A percentile compares a stretch with the other conserved stretches of the same genome.
These are phyloP conservation scores for Fusarium mundagurra DNA, from an alignment of 2,329 filamentous ascomycete genomes.

Conservation along the genomic window DNA sequence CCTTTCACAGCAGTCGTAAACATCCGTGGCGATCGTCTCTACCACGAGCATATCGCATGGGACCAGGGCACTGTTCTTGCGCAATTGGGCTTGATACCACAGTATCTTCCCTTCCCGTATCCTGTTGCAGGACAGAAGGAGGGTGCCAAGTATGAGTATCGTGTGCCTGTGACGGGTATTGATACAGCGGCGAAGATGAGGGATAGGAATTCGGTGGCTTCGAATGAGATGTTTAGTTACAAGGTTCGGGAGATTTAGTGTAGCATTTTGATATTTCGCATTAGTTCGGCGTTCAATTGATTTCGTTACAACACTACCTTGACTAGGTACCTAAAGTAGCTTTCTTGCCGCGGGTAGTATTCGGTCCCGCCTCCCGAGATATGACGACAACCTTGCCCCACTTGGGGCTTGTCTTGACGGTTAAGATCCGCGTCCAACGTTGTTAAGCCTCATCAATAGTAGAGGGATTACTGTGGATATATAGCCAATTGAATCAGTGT, in stretches of 20 bases:
- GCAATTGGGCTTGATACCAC: slow-evolving; percentile 64
- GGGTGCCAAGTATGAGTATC: slow-evolving; percentile 42
- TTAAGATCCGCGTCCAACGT: background rate
- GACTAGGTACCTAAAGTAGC: background rate
- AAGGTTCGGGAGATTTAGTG: slow-evolving; percentile 29
- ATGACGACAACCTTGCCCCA: background rate
- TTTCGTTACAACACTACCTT: background rate
- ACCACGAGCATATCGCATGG: slow-evolving; percentile 75
- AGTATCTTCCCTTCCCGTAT: slow-evolving; percentile 73
- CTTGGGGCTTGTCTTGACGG: too few species aligned
- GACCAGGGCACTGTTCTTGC: slow-evolving; percentile 72
- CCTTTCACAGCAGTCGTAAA: slow-evolving; percentile 72
- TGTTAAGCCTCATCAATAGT: background rate
- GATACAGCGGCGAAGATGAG: slow-evolving; percentile 48
- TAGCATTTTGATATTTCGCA: background rate
- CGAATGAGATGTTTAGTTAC: slow-evolving; percentile 47
- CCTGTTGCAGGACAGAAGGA: slow-evolving; percentile 50
- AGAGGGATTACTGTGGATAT: background rate
- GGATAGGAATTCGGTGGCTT: slow-evolving; percentile 44
- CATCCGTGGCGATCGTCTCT: slow-evolving; percentile 70
- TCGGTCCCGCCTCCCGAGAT: background rate
- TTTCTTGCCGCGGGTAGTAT: background rate
- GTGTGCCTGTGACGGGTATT: slow-evolving; percentile 46
- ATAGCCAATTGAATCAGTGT: background rate
- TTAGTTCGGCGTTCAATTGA: background rate